Evolutionary conservation across 2,329 filamentous ascomycete genomes (phyloP).

Genomic region (Cordyceps javanica): DNA sequence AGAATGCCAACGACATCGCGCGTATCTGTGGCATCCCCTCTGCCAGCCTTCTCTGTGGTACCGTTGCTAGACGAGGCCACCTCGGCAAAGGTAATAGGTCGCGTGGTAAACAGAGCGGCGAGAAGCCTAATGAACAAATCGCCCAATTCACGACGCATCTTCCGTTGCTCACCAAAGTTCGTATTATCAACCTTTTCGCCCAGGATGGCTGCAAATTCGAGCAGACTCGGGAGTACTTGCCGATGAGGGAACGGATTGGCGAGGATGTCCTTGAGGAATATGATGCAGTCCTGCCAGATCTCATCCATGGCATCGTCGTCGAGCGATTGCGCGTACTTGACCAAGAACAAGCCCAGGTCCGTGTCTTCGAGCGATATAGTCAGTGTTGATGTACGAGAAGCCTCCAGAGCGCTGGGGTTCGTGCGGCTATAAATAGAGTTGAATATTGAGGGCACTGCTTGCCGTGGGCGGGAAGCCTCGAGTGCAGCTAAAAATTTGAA

Average conservation of each 20-base stretch:
- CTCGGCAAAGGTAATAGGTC: conserved; percentile 68
- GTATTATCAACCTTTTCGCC: conserved; percentile 97
- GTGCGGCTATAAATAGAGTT: conserved; percentile 94
- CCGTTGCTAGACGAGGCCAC: conserved; percentile 31
- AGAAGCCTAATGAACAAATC: conserved; percentile 84
- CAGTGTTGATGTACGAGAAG: conserved; percentile 76
- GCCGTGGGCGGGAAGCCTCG: conserved; percentile 83
- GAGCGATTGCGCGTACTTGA: conserved; percentile 81
- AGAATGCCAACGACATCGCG: conserved; percentile 78
- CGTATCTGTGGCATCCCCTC: conserved; percentile 41
- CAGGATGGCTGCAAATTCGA: conserved; percentile 84
- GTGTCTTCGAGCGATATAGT: conserved; percentile 78
- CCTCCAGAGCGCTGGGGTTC: conserved; percentile 73
- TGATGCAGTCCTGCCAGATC: conserved; percentile 92
- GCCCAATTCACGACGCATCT: conserved; percentile 83
- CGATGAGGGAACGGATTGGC: conserved; percentile 92
- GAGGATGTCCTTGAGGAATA: conserved; percentile 82
- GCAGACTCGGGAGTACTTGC: conserved; percentile 75
- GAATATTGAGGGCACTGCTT: conserved; percentile 89
- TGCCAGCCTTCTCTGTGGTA: conserved; percentile 30
- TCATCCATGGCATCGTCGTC: conserved; percentile 98
- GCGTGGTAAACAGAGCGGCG: conserved; percentile 89
- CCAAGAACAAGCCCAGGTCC: conserved; percentile 81
- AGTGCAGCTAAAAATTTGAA: conserved; percentile 86
- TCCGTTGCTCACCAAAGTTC: conserved; percentile 89